Conservation (phyloP, 2,329 filamentous ascomycete species). For the Pseudogymnoascus sp. region DNA sequence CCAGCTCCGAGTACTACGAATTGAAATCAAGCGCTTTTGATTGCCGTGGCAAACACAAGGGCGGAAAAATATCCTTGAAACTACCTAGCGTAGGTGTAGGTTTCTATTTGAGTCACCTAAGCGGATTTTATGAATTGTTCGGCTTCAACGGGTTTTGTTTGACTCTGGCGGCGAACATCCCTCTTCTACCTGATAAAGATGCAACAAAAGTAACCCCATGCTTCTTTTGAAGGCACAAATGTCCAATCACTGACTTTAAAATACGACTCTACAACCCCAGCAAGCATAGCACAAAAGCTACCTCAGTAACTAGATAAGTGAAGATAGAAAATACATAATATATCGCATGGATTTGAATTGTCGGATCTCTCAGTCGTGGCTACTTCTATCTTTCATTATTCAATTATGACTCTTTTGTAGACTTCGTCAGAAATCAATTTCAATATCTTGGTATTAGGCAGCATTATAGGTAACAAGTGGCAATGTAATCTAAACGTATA, state of each 20-base stretch:
- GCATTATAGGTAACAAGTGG: neutral
- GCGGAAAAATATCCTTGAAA: neutral
- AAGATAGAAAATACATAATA: neutral
- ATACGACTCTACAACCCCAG: neutral
- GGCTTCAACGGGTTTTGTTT: neutral
- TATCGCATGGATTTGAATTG: neutral
- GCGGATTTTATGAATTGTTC: neutral
- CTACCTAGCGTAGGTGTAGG: neutral
- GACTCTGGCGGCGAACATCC: neutral
- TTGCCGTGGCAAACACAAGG: neutral
- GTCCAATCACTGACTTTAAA: neutral
- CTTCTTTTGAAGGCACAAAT: neutral
- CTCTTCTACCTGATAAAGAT: no score
- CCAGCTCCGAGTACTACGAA: neutral
- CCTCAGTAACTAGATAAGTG: neutral
- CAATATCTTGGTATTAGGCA: neutral
- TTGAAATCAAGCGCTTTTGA: neutral
- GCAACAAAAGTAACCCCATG: no score
- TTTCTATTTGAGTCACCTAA: neutral
- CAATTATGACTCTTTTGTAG: neutral
- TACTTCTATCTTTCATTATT: neutral
- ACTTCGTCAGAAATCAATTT: neutral
- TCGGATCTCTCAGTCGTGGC: neutral
- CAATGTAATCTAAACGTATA: neutral
- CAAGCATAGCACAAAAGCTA: neutral